Conservation (phyloP, 2,329 filamentous ascomycete genomes). For the Epichloe amarillans region DNA sequence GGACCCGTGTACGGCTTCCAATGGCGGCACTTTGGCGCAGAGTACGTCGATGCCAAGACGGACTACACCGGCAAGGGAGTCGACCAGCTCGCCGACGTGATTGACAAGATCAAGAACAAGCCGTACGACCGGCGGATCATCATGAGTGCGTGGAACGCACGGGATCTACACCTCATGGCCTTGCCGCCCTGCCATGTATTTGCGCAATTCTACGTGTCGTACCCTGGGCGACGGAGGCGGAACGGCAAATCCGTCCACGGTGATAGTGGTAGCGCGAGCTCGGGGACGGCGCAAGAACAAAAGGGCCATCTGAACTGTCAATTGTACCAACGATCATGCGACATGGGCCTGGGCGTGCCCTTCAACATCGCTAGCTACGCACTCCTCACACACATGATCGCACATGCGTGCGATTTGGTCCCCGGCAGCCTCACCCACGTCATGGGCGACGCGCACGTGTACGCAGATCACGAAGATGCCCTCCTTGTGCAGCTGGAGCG, state of each 20-base stretch:
- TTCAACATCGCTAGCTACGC: slow-evolving; percentile 98
- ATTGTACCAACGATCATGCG: slow-evolving; percentile 86
- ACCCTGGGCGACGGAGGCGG: slow-evolving; percentile 30
- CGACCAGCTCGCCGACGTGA: slow-evolving; percentile 84
- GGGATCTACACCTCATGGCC: slow-evolving; percentile 76
- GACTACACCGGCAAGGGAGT: slow-evolving; percentile 85
- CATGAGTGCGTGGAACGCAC: slow-evolving; percentile 86
- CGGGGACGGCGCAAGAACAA: slow-evolving; percentile 10
- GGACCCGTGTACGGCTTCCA: slow-evolving; percentile 97
- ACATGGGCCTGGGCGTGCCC: slow-evolving; percentile 93
- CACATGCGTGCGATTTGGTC: slow-evolving; percentile 69
- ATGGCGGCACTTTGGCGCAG: slow-evolving; percentile 94
- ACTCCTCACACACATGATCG: slow-evolving; percentile 87
- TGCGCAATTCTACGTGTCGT: slow-evolving; percentile 87
- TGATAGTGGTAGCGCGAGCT: background rate
- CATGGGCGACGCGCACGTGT: slow-evolving; percentile 98
- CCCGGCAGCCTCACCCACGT: slow-evolving; percentile 85
- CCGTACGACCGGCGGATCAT: slow-evolving; percentile 88
- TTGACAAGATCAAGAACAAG: slow-evolving; percentile 68
- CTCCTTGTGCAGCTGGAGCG: slow-evolving; percentile 67
- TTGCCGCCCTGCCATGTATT: slow-evolving; percentile 96
- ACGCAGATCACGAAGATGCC: slow-evolving; percentile 83
- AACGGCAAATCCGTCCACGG: background rate
- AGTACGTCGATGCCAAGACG: slow-evolving; percentile 63
- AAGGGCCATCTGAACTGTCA: slow-evolving; percentile 72